phyloP scores from a whole-genome alignment of 2,329 filamentous ascomycete species.

The Metarhizium rileyi region DNA sequence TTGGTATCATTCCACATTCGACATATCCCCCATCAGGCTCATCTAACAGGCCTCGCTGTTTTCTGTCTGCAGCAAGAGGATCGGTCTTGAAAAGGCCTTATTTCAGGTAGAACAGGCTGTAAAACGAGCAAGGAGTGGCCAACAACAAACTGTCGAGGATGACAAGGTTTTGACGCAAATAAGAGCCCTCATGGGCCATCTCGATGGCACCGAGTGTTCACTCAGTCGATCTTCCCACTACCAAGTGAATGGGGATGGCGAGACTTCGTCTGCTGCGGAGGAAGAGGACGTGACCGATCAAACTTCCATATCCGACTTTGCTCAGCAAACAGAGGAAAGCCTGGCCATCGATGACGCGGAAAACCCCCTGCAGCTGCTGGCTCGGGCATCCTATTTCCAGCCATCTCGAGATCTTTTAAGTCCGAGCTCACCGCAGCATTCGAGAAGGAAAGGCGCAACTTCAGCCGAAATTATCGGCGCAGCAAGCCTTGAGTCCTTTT shows the following conservation, averaged over 20 bases:
- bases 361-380: conserved; percentile 64
- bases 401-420: conserved; percentile 33
- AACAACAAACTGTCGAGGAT: conserved; percentile 31
- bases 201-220: conserved; percentile 11
- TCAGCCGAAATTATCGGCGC: conserved; percentile 16
- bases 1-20: conserved; percentile 23
- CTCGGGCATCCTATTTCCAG: conserved; percentile 60
- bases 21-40: neutral
- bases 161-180: conserved; percentile 35
- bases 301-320: conserved; percentile 17
- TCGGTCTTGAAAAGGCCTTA: conserved; percentile 63
- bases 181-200: conserved; percentile 27
- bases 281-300: conserved; percentile 20
- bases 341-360: conserved; percentile 63
- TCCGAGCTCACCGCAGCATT: conserved; percentile 17
- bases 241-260: conserved; percentile 21
- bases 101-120: conserved; percentile 65
- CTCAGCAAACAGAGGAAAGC: conserved; percentile 33
- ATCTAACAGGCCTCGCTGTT: neutral
- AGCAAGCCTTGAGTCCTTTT: conserved; percentile 49
- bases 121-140: conserved; percentile 40
- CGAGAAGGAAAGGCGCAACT: conserved; percentile 5
- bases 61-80: conserved; percentile 49
- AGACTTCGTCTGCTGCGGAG: conserved; percentile 21
- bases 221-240: conserved; percentile 3